Evolutionary conservation across 495 filamentous ascomycete species (phyloP), one percentile per base, ranked within the genome.

Genomic region (Bryoglossum gracile): DNA sequence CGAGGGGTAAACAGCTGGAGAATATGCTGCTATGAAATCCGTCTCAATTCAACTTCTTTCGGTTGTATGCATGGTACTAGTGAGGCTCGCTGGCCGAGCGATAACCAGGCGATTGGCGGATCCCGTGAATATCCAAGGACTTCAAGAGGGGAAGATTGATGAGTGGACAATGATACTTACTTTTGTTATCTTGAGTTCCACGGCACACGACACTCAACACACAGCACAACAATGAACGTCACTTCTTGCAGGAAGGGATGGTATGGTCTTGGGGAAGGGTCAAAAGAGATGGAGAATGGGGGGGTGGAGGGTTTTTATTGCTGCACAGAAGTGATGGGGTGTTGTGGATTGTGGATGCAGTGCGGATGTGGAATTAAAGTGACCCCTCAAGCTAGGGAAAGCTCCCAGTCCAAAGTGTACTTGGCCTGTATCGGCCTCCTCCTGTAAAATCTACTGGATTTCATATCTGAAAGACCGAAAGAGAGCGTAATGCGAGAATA

Each of bases 51-150:
- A 41, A 33, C 25, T 10, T 34, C n/a, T 22, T 45, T 23, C 26
- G 50, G 50, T 36, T 25, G 9, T 33, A 33, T 46, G 50, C 50
- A 53, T 53, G 50, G 42, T 28, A 36, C 40, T 49, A 35, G 41
- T 53, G 43, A 46, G 25, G 50, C 33, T 45, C 33, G 28, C n/a
- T 11, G 33, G 23, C 41, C 36, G 50, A 25, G 42, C 43, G 50
- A 53, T 53, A 53, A 53, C 50, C 22, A 38, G 23, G 42, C 43
- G 50, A 53, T 46, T 53, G 50, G 50, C 50, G 46, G 46, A 14
- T 1, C 37, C 41, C 24, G 34, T 5, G 4, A 5, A 37, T 11
- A 37, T 11, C 34, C 5, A 8, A 37, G 28, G 34, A 13, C 5
- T 8, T 8, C 8, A 37, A 8, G 34, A 43, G 24, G 25, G 16